Evolutionary conservation across 2,329 filamentous ascomycete species (phyloP), one percentile per base, ranked within the genome.

Genomic region (Thielaviopsis ethacetica): DNA sequence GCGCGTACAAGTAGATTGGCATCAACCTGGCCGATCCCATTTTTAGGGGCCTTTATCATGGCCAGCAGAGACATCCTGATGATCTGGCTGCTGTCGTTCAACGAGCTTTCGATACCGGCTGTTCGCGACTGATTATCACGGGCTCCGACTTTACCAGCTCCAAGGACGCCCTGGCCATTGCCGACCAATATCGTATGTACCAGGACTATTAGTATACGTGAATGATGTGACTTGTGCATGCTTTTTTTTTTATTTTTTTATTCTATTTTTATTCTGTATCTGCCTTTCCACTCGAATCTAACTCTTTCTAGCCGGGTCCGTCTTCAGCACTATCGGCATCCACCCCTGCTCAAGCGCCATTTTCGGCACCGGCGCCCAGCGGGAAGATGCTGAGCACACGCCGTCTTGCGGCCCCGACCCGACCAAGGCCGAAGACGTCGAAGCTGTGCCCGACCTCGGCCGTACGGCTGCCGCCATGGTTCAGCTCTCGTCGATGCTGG

Each of bases 11-110:
- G 63, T 68, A 85, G 82, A 85, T 98, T 67, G 93, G 91, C 60
- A 96, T 98, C 76, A 98, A 98, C 71, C 80, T 98, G 59, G 87
- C 91, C 57, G 93, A 98, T 67, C 87, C 88, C 57, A 88, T 96
- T 61, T 98, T 91, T 71, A 80, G 82, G 53, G 93, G 93, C 56
- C 72, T 80, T 50, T 94, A 97, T 68, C 85, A 94, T 67, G 88
- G 88, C 66, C 90, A 84, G 62, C 78, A 87, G 64, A 73, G 75
- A 26, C 89, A 94, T 65, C 80, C 83, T 12, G 77, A 87, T 65
- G 88, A 94, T 68, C 79, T 91, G 17, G 70, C 76, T 27, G 84
- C 83, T 63, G 87, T 98, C 26, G 74, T 98, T n/a, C 76, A 84
- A 63, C 80, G 93, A 63, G 90, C 89, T 3, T 72, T 79, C 17